Percentiles rank a stretch among this genome's conserved stretches.
Evolutionary conservation across 2,329 filamentous ascomycete genomes (phyloP).

Genomic region (Fusarium verticillioides): DNA sequence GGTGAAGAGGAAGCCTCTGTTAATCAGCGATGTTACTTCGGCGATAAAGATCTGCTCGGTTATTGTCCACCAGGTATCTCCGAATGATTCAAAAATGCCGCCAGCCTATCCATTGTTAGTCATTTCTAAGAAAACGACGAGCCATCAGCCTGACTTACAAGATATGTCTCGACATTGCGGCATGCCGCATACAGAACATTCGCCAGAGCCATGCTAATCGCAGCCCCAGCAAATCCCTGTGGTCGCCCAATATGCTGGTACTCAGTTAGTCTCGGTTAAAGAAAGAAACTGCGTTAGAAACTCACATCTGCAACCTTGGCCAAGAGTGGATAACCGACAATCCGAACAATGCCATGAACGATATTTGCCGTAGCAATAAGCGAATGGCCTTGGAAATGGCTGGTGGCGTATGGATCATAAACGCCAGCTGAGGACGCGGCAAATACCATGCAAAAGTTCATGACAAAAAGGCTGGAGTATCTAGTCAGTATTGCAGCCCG

Average conservation of each 20-base stretch:
- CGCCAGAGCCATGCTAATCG: constrained; percentile 17
- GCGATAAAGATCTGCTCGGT: constrained; percentile 29
- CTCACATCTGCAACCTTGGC: constrained; percentile 20
- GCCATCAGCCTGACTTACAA: constrained; percentile 18
- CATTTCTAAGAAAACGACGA: too few species aligned
- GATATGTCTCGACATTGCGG: constrained; percentile 17
- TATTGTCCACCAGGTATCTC: constrained; percentile 25
- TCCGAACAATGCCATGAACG: constrained; percentile 22
- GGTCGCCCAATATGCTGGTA: constrained; percentile 14
- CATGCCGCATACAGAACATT: constrained; percentile 23
- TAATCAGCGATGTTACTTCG: constrained; percentile 20
- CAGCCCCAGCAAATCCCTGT: constrained; percentile 11
- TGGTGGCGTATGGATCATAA: constrained; percentile 22
- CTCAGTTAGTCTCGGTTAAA: accelerated
- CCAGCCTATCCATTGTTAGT: too few species aligned
- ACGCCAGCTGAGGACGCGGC: constrained; percentile 19
- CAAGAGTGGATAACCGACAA: constrained; percentile 8
- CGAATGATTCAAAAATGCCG: constrained; percentile 24
- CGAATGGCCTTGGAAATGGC: constrained; percentile 23
- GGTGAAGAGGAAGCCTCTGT: constrained; percentile 16
- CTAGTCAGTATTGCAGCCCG: neutral
- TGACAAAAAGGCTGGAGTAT: neutral
- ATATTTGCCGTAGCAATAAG: constrained; percentile 12
- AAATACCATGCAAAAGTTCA: constrained; percentile 25
- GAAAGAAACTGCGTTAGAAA: accelerated